Evolutionary conservation across 2,329 filamentous ascomycete species (phyloP), one percentile per base, ranked within the genome.

Genomic region (Penicillium decumbens): DNA sequence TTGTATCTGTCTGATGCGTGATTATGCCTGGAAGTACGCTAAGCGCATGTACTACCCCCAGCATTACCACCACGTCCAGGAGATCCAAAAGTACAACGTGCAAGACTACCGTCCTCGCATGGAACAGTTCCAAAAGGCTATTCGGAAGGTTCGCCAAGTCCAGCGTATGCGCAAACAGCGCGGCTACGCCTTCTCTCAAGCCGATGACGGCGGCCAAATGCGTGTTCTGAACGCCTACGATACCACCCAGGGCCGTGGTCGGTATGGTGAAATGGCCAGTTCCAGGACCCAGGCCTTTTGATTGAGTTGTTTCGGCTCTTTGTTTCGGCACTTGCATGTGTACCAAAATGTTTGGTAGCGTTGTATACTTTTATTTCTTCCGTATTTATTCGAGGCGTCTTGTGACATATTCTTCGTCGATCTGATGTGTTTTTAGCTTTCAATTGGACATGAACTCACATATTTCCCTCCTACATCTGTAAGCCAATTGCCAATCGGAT

Each of bases 81-180:
- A 98, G 75, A 98, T 98, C 61, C 93, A 98, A 72, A 98, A 98
- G 75, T 98, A 97, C 76, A 98, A 98, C 64, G 95, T 98, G 53
- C 93, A 98, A 75, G 93, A 98, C 75, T 98, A 98, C 73, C 80
- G 93, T 66, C 93, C 93, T 54, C 85, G 93, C 66, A 98, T 98
- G 93, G 93, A 98, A 67, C 93, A 98, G 74, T 98, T 98, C 78
- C 93, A 98, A 75, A 98, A 98, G 74, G 93, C 93, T 20, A 97
- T 98, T 66, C 87, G 93, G 64, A 98, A 98, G 75, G 93, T 98
- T 45, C 84, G 93, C 44, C 93, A 98, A 73, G 93, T 97, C 35
- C 93, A 97, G 75, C 88, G 93, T 57, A 98, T 97, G 93, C 89
- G 93, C 68, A 98, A 98, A 75, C 93, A 98, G 75, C 87, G 93